Evolutionary conservation across 2,329 filamentous ascomycete species (phyloP).

Genomic region (Xylariales sp.): DNA sequence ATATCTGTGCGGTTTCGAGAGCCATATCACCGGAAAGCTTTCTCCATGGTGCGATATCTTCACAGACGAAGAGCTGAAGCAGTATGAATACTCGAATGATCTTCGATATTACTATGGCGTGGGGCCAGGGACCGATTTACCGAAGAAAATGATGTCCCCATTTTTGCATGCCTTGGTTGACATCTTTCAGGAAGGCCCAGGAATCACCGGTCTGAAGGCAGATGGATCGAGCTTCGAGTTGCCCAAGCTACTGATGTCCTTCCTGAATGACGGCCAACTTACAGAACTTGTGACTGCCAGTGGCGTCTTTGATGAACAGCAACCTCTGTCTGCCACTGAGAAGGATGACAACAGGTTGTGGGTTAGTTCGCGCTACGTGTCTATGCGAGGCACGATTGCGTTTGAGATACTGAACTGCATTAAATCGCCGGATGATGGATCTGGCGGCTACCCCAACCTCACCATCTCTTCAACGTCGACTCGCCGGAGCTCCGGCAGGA

Average conservation of each 20-base stretch:
- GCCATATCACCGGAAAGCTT: conserved; percentile 56
- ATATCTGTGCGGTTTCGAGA: conserved; percentile 68
- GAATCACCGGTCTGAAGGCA: conserved; percentile 38
- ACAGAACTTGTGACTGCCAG: conserved; percentile 55
- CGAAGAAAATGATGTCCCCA: conserved; percentile 57
- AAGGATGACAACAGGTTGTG: conserved; percentile 47
- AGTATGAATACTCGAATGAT: conserved; percentile 65
- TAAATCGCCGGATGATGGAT: conserved; percentile 2
- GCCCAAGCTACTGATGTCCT: conserved; percentile 55
- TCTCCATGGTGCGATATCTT: conserved; percentile 62
- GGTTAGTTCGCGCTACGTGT: conserved; percentile 49
- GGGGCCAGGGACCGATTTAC: conserved; percentile 50
- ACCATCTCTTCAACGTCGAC: conserved; percentile 10
- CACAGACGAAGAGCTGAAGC: conserved; percentile 54
- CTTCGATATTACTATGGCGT: conserved; percentile 64
- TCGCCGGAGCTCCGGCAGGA: neutral
- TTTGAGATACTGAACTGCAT: conserved; percentile 58
- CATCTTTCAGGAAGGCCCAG: conserved; percentile 48
- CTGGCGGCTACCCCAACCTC: conserved; percentile 7
- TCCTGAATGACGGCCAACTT: conserved; percentile 63
- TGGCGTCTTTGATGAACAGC: conserved; percentile 57
- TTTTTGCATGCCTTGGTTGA: conserved; percentile 50
- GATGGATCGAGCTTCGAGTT: conserved; percentile 44
- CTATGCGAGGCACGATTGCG: conserved; percentile 61
- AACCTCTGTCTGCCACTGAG: conserved; percentile 39